These are phyloP conservation scores for Eucalyptus sp. DNA, from an alignment of 345 rosid genomes.

Conservation along the genomic window DNA sequence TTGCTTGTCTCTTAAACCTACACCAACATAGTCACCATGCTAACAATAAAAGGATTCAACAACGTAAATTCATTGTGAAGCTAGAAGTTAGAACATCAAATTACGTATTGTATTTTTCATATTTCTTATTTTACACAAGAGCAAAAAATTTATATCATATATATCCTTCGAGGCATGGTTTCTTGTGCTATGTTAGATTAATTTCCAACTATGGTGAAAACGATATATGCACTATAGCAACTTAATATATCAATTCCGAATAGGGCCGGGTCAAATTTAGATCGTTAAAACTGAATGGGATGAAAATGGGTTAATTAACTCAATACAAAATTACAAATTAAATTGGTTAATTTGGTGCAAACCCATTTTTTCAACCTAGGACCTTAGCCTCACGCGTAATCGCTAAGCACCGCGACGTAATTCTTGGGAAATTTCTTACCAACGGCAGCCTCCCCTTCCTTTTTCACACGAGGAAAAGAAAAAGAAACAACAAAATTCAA, in stretches of 20 bases:
- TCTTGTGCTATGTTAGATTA: background rate
- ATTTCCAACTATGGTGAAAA: rapidly evolving
- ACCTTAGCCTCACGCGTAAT: background rate
- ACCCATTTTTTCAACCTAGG: background rate
- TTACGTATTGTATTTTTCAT: background rate
- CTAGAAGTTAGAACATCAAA: background rate
- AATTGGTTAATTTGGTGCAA: background rate
- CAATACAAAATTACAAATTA: rapidly evolving
- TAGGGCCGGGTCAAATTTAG: rapidly evolving
- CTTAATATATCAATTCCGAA: rapidly evolving
- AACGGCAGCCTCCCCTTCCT: background rate
- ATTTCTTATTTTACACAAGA: too few species aligned
- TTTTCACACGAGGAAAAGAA: background rate
- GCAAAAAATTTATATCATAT: too few species aligned
- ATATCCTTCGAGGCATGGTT: rapidly evolving
- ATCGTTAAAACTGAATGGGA: background rate
- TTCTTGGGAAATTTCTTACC: background rate
- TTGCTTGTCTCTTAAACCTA: background rate
- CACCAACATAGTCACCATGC: background rate
- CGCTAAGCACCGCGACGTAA: background rate
- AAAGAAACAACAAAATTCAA: background rate
- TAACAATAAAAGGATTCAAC: background rate
- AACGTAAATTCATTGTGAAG: background rate
- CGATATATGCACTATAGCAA: background rate
- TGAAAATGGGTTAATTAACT: background rate